These are phyloP conservation scores for Aquilaria yunnanensis DNA, from an alignment of 345 rosid species.

Conservation along the genomic window DNA sequence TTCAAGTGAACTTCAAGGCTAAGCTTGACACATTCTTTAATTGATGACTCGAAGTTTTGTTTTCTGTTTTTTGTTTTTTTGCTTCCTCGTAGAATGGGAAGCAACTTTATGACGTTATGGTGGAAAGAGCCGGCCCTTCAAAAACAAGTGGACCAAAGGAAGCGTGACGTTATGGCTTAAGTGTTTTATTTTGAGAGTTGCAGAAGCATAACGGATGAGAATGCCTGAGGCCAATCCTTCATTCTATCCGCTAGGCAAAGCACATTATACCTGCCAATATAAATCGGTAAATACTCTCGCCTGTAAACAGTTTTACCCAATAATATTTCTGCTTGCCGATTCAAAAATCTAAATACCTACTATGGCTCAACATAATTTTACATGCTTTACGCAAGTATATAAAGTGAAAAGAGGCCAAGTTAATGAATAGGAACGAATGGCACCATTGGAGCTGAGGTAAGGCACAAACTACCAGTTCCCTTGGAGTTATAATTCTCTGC, in stretches of 20 bases:
- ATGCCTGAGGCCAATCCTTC: neutral
- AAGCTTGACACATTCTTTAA: too few species aligned
- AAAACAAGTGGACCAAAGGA: constrained; percentile 53
- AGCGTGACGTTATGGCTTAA: constrained; percentile 1
- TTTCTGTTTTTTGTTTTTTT: neutral
- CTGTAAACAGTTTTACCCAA: neutral
- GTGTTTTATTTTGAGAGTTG: constrained; percentile 3
- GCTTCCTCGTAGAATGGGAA: constrained; percentile 43
- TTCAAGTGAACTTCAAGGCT: neutral
- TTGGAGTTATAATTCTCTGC: too few species aligned
- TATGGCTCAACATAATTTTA: too few species aligned
- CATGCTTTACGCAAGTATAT: too few species aligned
- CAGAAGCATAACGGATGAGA: neutral
- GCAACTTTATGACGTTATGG: constrained; percentile 68
- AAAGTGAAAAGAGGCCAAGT: too few species aligned
- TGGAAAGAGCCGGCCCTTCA: constrained; percentile 69
- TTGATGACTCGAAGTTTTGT: neutral
- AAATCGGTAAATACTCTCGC: neutral
- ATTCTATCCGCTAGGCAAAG: constrained; percentile 1
- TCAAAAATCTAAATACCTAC: neutral
- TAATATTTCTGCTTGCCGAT: neutral
- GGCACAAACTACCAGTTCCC: too few species aligned
- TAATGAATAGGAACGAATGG: too few species aligned
- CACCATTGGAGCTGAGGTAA: too few species aligned
- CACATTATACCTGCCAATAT: neutral